phyloP scores from a whole-genome alignment of 176 grass and related monocot species.

The Metroxylon sagu region DNA sequence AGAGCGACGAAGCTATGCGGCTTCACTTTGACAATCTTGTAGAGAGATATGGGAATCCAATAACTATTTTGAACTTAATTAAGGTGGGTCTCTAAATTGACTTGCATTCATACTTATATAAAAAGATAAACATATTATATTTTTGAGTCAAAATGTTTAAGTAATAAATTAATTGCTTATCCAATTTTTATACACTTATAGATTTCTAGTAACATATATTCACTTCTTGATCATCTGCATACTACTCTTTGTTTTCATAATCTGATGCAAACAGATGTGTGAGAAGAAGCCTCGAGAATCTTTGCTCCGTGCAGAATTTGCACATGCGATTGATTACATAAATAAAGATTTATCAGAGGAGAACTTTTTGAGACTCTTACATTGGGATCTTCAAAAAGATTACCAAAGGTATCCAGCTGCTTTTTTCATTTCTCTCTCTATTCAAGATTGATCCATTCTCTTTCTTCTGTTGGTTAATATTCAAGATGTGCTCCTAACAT shows the following conservation, averaged over 20 bases:
- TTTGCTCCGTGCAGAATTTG: constrained; percentile 81
- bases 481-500: neutral
- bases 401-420: constrained; percentile 53
- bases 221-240: too few species aligned
- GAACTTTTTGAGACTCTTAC: constrained; percentile 64
- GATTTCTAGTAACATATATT: too few species aligned
- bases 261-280: constrained; percentile 38
- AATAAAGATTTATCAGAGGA: constrained; percentile 69
- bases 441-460: too few species aligned
- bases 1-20: constrained; percentile 62
- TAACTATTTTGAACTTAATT: constrained; percentile 99
- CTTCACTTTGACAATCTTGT: constrained; percentile 97
- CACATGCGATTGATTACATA: constrained; percentile 75
- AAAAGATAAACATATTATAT: too few species aligned
- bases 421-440: neutral
- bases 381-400: constrained; percentile 96
- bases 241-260: too few species aligned
- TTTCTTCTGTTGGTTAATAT: too few species aligned
- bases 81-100: constrained; percentile 41
- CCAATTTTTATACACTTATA: too few species aligned
- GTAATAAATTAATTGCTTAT: too few species aligned
- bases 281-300: constrained; percentile 99
- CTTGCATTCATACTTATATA: too few species aligned
- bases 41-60: constrained; percentile 86
- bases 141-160: too few species aligned